Percentiles rank a stretch among this genome's conserved stretches.
These are phyloP conservation scores for thale cress (Arabidopsis thaliana) DNA, from an alignment of 345 rosid species.

Conservation along the genomic window DNA sequence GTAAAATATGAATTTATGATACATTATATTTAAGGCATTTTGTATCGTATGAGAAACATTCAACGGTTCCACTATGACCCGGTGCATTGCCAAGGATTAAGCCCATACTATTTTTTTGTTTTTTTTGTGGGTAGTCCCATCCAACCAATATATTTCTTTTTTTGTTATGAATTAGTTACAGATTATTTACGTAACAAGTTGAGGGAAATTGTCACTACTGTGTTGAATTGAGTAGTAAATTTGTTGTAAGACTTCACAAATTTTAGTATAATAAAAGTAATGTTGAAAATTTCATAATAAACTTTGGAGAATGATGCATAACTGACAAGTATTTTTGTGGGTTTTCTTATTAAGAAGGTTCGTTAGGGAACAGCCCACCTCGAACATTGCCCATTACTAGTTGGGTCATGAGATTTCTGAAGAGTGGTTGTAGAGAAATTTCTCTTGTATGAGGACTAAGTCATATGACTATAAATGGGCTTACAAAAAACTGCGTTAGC, in stretches of 20 bases:
- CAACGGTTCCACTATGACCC: background rate
- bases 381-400: background rate
- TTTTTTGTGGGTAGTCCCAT: background rate
- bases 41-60: background rate
- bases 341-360: background rate
- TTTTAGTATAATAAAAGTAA: background rate
- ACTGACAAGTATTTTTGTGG: background rate
- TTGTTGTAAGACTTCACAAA: background rate
- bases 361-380: background rate
- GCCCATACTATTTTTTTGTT: background rate
- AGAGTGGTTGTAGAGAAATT: too few species aligned
- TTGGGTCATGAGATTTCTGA: background rate
- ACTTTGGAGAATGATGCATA: too few species aligned
- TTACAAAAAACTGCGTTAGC: constrained; percentile 8
- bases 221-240: background rate
- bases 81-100: background rate
- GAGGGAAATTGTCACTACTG: background rate
- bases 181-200: background rate
- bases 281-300: background rate
- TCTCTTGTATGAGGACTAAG: too few species aligned
- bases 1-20: background rate
- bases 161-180: background rate
- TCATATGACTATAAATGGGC: background rate
- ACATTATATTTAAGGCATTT: too few species aligned
- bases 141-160: background rate